Percentiles rank a stretch among this genome's conserved stretches.
These are phyloP conservation scores for Solanum rostratum DNA, from an alignment of 257 asterid species.

Conservation along the genomic window DNA sequence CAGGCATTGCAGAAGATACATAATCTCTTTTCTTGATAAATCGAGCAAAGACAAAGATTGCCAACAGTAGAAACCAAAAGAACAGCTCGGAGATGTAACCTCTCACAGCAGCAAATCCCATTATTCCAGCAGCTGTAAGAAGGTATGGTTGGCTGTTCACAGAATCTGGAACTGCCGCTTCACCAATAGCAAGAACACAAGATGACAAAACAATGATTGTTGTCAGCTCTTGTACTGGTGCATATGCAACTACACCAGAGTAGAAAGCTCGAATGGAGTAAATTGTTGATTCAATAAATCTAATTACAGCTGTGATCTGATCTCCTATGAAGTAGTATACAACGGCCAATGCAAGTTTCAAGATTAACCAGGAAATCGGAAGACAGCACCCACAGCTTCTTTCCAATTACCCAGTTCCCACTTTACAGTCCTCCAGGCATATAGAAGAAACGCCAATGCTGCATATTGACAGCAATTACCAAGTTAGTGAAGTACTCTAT, in stretches of 20 bases:
- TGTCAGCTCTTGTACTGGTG: slow-evolving; percentile 68
- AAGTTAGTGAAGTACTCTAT: neutral
- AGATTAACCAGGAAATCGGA: slow-evolving; percentile 29
- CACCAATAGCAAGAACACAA: slow-evolving; percentile 47
- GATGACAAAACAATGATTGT: slow-evolving; percentile 63
- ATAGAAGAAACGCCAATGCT: slow-evolving; percentile 56
- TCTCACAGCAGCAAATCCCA: slow-evolving; percentile 71
- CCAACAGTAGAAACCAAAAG: slow-evolving; percentile 67
- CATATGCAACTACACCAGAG: slow-evolving; percentile 63
- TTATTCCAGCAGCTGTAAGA: slow-evolving; percentile 60
- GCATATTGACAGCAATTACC: slow-evolving; percentile 8
- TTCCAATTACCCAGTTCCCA: slow-evolving; percentile 90
- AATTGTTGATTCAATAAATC: slow-evolving; percentile 39
- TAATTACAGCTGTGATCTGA: slow-evolving; percentile 48
- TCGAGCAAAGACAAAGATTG: slow-evolving; percentile 48
- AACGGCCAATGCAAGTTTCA: slow-evolving; percentile 40
- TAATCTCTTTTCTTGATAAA: slow-evolving; percentile 63
- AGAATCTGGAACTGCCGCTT: slow-evolving; percentile 68
- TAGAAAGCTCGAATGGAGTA: slow-evolving; percentile 56
- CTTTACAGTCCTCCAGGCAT: slow-evolving; percentile 76
- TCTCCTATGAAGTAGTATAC: slow-evolving; percentile 52
- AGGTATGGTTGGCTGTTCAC: slow-evolving; percentile 66
- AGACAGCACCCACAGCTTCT: slow-evolving; percentile 15
- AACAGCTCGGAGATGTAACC: slow-evolving; percentile 62
- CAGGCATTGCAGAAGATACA: slow-evolving; percentile 68